Base-by-base conservation (phyloP, 2,329 filamentous ascomycete species). In the Colletotrichum ledebouriae region DNA sequence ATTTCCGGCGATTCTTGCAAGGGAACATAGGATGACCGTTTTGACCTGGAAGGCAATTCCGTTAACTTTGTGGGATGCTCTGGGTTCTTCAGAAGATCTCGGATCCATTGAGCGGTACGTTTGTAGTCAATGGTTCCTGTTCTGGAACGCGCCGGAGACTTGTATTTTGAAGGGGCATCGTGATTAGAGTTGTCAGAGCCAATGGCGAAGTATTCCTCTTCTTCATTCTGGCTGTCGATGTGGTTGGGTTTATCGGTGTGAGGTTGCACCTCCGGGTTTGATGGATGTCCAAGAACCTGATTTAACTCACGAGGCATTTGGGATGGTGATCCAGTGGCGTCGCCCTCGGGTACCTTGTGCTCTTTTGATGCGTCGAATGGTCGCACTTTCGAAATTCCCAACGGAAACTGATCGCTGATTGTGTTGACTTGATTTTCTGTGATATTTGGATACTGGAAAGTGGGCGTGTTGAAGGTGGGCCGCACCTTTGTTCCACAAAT, bases 91-190 rank as follows among this genome's bases (percentile, higher is more conserved):
- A 78, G 59, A 10, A 80, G 64, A 15, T 74, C 73, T 22, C 73
- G 76, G 9, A 80, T 70, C 80, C 78, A 81, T 29, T 75, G 71
- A 9, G 73, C 70, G 11, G 78, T 78, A 29, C 77, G 74, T 22
- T 72, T 75, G 61, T 78, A 78, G 63, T 80, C 74, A 15, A 79
- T 60, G 1, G 78, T 60, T 11, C 77, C 46, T 76, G 33, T 71
- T 70, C 7, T 52, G 10, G 67, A 63, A 12, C 74, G 69, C 15
- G 58, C n/a, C 25, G 22, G 60, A 50, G 55, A 13, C 22, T 22
- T 65, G 13, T 55, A 49, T n/a, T 62, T 61, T 15, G 29, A 44
- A 9, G 67, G 41, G 6, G 58, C 67, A 7, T 61, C 37, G 6
- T 49, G 20, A 20, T 52, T 42, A 11, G 70, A 70, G 12, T 44